Conservation (phyloP, 495 filamentous ascomycete species). For the Pyronema domesticum region DNA sequence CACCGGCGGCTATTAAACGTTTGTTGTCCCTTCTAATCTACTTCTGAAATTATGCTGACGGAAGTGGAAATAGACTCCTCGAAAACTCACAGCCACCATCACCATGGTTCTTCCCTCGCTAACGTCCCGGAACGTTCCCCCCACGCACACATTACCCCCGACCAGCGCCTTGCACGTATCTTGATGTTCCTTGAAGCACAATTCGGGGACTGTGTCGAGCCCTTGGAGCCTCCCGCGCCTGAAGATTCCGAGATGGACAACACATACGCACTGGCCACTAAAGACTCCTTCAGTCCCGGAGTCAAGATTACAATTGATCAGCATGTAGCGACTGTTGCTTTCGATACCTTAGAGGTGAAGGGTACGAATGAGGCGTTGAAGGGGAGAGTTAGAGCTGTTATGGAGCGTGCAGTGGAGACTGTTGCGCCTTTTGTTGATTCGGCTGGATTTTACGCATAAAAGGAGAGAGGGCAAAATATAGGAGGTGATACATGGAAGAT, state of each 20-base stretch:
- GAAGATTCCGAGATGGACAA: conserved; percentile 19
- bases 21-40: conserved; percentile 21
- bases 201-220: conserved; percentile 64
- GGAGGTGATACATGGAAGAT: no score
- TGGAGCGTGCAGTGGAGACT: conserved; percentile 82
- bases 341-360: conserved; percentile 81
- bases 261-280: conserved; percentile 28
- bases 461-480: not conserved
- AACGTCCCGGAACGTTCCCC: conserved; percentile 40
- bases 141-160: conserved; percentile 48
- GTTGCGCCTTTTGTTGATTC: conserved; percentile 47
- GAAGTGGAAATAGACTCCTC: conserved; percentile 30
- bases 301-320: conserved; percentile 76
- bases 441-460: conserved; percentile 4
- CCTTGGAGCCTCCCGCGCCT: conserved; percentile 39
- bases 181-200: conserved; percentile 95
- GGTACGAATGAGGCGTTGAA: conserved; percentile 51
- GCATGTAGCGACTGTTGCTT: conserved; percentile 71
- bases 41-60: conserved; percentile 3
- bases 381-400: conserved; percentile 69
- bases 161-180: conserved; percentile 62
- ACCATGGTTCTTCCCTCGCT: conserved; percentile 28
- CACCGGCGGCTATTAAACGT: conserved; percentile 89
- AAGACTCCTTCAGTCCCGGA: conserved; percentile 63
- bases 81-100: conserved; percentile 30